A percentile compares a stretch with the other conserved stretches of the same genome.
Conservation (phyloP, 2,329 filamentous ascomycete genomes). For the Aureobasidium sp. region DNA sequence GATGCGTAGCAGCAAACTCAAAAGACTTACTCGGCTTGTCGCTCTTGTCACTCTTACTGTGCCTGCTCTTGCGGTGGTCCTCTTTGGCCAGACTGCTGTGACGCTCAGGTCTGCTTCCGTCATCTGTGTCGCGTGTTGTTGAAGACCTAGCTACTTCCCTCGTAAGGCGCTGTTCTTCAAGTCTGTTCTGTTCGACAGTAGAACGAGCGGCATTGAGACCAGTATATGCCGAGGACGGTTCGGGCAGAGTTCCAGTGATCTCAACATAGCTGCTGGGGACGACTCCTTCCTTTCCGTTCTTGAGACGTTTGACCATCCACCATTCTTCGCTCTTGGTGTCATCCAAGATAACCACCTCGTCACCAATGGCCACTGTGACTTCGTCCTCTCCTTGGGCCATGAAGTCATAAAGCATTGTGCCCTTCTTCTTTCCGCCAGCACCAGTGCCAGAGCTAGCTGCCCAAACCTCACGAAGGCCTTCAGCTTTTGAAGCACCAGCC, state of each 20-base stretch:
- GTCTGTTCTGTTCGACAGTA: conserved; percentile 64
- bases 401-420: conserved; percentile 87
- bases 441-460: conserved; percentile 63
- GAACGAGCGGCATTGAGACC: conserved; percentile 56
- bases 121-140: conserved; percentile 49
- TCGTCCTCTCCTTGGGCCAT: conserved; percentile 95
- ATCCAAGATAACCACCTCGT: conserved; percentile 86
- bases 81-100: conserved; percentile 68
- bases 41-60: conserved; percentile 58
- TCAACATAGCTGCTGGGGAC: conserved; percentile 96
- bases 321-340: conserved; percentile 92
- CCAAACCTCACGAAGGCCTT: conserved; percentile 75
- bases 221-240: conserved; percentile 34
- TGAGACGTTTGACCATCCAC: conserved; percentile 90
- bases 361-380: conserved; percentile 80
- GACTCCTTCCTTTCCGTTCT: conserved; percentile 90
- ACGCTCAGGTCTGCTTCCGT: conserved; percentile 49
- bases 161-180: conserved; percentile 76
- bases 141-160: conserved; percentile 64
- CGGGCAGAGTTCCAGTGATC: conserved; percentile 59
- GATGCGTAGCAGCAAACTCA: neutral
- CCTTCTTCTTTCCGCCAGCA: conserved; percentile 60
- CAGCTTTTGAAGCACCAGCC: conserved; percentile 75
- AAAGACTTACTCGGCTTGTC: conserved; percentile 63
- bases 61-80: conserved; percentile 51